Percentiles rank a stretch among this genome's conserved stretches.
These are phyloP conservation scores for Talaromyces verruculosus DNA, from an alignment of 2,329 filamentous ascomycete genomes.

Conservation along the genomic window DNA sequence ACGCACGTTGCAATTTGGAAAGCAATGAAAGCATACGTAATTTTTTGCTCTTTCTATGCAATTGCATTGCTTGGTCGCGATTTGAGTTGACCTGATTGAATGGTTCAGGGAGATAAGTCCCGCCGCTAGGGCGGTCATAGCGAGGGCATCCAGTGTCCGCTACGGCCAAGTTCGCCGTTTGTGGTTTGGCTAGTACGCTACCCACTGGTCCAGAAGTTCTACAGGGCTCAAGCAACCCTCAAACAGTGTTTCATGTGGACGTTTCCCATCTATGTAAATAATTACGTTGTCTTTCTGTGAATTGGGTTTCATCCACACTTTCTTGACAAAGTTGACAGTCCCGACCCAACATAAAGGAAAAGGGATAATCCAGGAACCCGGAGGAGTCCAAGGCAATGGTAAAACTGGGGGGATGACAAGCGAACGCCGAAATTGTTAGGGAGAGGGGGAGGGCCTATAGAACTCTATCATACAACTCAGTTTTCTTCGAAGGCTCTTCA, in stretches of 20 bases:
- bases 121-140: conserved; percentile 3
- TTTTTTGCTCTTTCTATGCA: not conserved
- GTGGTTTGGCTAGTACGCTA: not conserved
- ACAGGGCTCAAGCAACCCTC: not conserved
- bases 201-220: not conserved
- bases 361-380: not conserved
- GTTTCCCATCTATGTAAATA: not conserved
- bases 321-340: not conserved
- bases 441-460: not conserved
- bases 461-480: not conserved
- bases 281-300: not conserved
- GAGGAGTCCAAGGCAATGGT: not conserved
- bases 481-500: not conserved
- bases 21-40: not conserved
- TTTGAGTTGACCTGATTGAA: conserved; percentile 7
- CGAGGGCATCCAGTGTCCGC: not conserved
- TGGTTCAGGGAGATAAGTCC: conserved; percentile 6
- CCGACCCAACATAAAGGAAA: not conserved
- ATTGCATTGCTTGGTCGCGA: not conserved
- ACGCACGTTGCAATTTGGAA: not conserved
- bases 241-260: conserved; percentile 1
- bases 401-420: not conserved
- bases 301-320: not conserved
- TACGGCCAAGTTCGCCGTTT: not conserved
- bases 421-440: not conserved